Evolutionary conservation across 2,329 filamentous ascomycete genomes (phyloP).

Genomic region (Sporothrix brunneoviolacea): DNA sequence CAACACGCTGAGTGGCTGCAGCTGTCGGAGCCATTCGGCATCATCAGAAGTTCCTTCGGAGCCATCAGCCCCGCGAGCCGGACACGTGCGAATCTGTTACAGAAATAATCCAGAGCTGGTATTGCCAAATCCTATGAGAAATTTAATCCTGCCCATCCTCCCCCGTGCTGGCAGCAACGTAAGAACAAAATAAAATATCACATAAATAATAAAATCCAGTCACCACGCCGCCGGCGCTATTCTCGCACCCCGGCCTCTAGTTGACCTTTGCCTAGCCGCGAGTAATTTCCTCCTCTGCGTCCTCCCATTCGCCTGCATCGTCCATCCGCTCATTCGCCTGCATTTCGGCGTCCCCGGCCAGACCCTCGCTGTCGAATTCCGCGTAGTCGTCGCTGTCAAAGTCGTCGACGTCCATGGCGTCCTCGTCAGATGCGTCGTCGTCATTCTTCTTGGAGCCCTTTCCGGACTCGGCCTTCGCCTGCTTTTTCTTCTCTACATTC

Average conservation of each 20-base stretch:
- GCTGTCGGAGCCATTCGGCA: conserved; percentile 7
- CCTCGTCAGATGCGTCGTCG: conserved; percentile 33
- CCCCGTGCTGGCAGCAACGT: too few relatives aligned
- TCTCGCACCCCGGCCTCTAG: background rate
- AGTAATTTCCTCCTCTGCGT: conserved; percentile 36
- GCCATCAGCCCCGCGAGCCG: too few relatives aligned
- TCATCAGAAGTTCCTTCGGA: too few relatives aligned
- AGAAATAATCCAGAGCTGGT: too few relatives aligned
- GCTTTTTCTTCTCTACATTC: conserved; percentile 86
- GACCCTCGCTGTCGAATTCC: conserved; percentile 45
- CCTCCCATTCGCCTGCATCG: conserved; percentile 46
- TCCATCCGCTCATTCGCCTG: conserved; percentile 44
- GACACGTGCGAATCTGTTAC: too few relatives aligned
- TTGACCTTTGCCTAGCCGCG: background rate
- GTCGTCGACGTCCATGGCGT: conserved; percentile 31
- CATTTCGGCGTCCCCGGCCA: conserved; percentile 44
- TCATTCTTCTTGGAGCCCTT: conserved; percentile 33
- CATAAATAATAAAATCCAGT: too few relatives aligned
- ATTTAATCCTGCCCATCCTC: too few relatives aligned
- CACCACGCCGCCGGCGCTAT: too few relatives aligned
- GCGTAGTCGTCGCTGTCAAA: conserved; percentile 40
- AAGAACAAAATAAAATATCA: too few relatives aligned
- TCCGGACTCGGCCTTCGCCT: conserved; percentile 27
- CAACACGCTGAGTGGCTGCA: background rate
- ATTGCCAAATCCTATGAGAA: too few relatives aligned